Conservation (phyloP, 345 rosid species). For the Viola odorata region DNA sequence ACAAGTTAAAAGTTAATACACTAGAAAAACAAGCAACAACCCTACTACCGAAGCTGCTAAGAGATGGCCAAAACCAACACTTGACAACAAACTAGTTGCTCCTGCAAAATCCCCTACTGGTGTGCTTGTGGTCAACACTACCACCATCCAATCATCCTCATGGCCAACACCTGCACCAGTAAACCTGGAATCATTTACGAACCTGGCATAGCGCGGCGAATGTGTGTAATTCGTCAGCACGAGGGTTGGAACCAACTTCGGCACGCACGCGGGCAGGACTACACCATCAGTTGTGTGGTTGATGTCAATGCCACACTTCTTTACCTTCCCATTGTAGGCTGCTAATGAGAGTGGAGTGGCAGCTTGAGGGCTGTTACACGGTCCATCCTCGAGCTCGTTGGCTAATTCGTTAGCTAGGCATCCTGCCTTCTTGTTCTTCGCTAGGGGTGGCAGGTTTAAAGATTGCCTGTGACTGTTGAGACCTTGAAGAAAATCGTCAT, state of each 20-base stretch:
- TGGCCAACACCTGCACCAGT: constrained; percentile 56
- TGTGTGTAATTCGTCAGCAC: constrained; percentile 48
- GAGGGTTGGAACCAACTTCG: constrained; percentile 5
- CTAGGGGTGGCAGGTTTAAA: constrained; percentile 3
- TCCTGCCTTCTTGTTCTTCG: constrained; percentile 5
- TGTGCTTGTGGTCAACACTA: constrained; percentile 41
- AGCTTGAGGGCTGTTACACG: background rate
- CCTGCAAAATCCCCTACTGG: constrained; percentile 44
- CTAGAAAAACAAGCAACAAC: constrained; percentile 5
- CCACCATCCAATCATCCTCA: constrained; percentile 73
- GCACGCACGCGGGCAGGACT: constrained; percentile 14
- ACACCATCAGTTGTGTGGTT: constrained; percentile 8
- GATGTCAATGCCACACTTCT: constrained; percentile 16
- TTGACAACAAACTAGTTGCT: constrained; percentile 4
- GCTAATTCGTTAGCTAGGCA: constrained; percentile 16
- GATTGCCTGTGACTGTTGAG: constrained; percentile 18
- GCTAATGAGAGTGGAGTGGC: background rate
- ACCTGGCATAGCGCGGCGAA: constrained; percentile 30
- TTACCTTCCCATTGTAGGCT: background rate
- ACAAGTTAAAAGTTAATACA: background rate
- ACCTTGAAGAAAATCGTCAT: constrained; percentile 26
- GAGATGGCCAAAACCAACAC: constrained; percentile 8
- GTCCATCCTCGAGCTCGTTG: background rate
- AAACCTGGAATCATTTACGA: constrained; percentile 49
- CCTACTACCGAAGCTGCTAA: constrained; percentile 11